These are phyloP conservation scores for Sphaerosporella brunnea DNA, from an alignment of 495 filamentous ascomycete genomes.

Conservation along the genomic window DNA sequence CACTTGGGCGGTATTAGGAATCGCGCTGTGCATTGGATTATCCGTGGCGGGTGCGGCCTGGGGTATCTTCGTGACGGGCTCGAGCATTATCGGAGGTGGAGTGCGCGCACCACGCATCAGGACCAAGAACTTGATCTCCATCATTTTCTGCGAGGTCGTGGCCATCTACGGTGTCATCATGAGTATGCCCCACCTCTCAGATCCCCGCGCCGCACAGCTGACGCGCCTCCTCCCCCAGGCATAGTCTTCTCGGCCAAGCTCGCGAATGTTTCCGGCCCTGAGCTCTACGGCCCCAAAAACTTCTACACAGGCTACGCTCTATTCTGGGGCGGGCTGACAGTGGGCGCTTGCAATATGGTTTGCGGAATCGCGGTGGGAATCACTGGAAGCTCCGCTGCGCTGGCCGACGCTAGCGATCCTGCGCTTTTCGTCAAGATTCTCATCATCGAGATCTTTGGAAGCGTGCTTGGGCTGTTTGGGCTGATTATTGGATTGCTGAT, in stretches of 20 bases:
- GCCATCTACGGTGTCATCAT: conserved; percentile 99
- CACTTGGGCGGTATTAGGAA: conserved; percentile 79
- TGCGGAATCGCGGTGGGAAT: conserved; percentile 96
- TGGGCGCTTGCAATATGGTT: conserved; percentile 84
- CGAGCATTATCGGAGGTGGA: conserved; percentile 93
- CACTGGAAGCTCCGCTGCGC: conserved; percentile 87
- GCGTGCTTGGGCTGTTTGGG: conserved; percentile 92
- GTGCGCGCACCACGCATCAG: conserved; percentile 90
- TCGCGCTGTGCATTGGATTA: conserved; percentile 83
- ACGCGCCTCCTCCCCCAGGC: conserved; percentile 9
- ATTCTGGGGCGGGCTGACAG: conserved; percentile 89
- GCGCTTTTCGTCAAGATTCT: conserved; percentile 97
- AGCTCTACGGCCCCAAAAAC: conserved; percentile 44
- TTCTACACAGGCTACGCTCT: conserved; percentile 94
- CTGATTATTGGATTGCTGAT: conserved; percentile 86
- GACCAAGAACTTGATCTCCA: conserved; percentile 98
- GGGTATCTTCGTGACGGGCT: conserved; percentile 98
- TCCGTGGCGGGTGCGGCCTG: conserved; percentile 96
- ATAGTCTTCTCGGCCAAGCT: conserved; percentile 92
- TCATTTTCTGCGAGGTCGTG: conserved; percentile 99
- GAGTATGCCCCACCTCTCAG: conserved; percentile 31
- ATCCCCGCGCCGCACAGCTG: not conserved
- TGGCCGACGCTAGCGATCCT: conserved; percentile 89
- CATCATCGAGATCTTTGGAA: conserved; percentile 98
- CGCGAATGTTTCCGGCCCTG: conserved; percentile 30